Conservation (phyloP, 1,139 yeast species). For the Candida tropicalis region DNA sequence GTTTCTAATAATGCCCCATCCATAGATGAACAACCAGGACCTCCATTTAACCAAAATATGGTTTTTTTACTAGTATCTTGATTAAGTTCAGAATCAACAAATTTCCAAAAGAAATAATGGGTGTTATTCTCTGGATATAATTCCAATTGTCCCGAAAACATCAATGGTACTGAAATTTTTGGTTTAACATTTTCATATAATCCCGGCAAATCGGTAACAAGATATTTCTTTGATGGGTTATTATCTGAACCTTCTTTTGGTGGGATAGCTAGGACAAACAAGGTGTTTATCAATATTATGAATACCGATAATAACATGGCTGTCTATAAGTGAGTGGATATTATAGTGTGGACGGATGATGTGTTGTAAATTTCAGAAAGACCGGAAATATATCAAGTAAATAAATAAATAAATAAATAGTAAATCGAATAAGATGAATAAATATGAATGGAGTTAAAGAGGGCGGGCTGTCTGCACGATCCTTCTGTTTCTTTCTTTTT, state of each 20-base stretch:
- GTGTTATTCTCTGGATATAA: conserved; percentile 56
- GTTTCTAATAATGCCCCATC: conserved; percentile 95
- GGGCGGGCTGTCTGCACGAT: no score
- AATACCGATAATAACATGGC: conserved; percentile 1
- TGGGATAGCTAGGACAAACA: conserved; percentile 22
- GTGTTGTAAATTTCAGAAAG: neutral
- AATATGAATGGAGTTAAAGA: no score
- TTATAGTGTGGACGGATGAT: neutral
- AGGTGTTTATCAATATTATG: neutral
- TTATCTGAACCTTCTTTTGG: conserved; percentile 18
- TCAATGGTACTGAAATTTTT: conserved; percentile 43
- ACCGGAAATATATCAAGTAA: neutral
- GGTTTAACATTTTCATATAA: conserved; percentile 31
- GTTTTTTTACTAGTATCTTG: conserved; percentile 36
- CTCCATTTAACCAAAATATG: conserved; percentile 92
- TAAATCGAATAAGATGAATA: no score
- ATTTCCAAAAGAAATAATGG: conserved; percentile 83
- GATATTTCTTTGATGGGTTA: conserved; percentile 26
- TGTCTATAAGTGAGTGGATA: no score
- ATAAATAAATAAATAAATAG: no score
- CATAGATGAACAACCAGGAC: conserved; percentile 97
- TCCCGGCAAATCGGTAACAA: conserved; percentile 48
- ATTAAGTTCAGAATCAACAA: conserved; percentile 37
- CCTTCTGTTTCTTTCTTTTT: no score
- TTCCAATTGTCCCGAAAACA: conserved; percentile 75